Percentiles rank a stretch among this genome's conserved stretches.
phyloP scores from a whole-genome alignment of 2,329 filamentous ascomycete genomes.

The Hypocreales sp. region DNA sequence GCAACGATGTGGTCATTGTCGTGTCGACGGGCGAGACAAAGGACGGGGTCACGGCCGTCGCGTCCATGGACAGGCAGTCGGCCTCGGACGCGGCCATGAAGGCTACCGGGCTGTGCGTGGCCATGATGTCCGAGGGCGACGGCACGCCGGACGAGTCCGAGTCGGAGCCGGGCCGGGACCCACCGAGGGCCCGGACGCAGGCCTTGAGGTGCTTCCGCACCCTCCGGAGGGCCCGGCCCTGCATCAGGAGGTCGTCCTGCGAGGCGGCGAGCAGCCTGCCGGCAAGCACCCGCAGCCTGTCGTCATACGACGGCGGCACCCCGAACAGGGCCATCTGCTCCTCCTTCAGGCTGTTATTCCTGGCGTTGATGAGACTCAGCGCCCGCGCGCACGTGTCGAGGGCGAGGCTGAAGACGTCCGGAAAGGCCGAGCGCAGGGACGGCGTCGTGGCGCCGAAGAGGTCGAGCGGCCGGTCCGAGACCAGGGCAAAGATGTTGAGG shows the following conservation, averaged over 20 bases:
- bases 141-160: conserved; percentile 5
- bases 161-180: conserved; percentile 5
- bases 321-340: conserved; percentile 7
- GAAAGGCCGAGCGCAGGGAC: conserved; percentile 10
- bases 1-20: conserved; percentile 1
- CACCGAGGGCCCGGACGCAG: conserved; percentile 8
- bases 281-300: conserved; percentile 10
- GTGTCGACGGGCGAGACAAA: conserved; percentile 7
- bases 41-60: conserved; percentile 3
- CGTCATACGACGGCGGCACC: conserved; percentile 9
- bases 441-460: conserved; percentile 6
- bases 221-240: conserved; percentile 8
- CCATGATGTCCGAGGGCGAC: conserved; percentile 7
- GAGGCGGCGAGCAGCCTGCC: conserved; percentile 11
- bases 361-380: conserved; percentile 9
- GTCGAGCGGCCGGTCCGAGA: conserved; percentile 8
- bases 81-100: conserved; percentile 2
- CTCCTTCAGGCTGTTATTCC: conserved; percentile 4
- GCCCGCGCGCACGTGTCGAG: conserved; percentile 16
- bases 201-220: conserved; percentile 15
- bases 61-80: conserved; percentile 6
- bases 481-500: conserved; percentile 8
- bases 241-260: conserved; percentile 13
- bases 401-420: conserved; percentile 13
- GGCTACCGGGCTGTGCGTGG: conserved; percentile 1